Percentiles rank a stretch among this genome's conserved stretches.
Evolutionary conservation across 192 early-diverging fungal species (phyloP).

Genomic region (Linnemannia schmuckeri): DNA sequence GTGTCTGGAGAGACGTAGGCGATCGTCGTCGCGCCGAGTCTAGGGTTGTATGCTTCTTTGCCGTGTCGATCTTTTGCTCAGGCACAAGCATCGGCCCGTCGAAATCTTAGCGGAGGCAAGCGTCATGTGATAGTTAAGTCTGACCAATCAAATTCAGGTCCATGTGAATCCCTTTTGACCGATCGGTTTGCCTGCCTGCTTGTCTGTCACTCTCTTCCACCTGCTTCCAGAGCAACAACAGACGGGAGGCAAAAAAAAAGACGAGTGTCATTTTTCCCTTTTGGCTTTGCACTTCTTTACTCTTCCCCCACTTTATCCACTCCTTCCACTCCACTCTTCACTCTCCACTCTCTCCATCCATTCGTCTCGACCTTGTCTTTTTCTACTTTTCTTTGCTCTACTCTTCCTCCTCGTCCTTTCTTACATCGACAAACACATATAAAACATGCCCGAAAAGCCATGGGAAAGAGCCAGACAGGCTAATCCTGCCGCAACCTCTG

Average conservation of each 20-base stretch:
- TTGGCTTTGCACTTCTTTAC: not conserved
- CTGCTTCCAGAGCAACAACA: not conserved
- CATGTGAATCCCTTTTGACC: not conserved
- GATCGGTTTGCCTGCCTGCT: not conserved
- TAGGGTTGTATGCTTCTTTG: too few relatives aligned
- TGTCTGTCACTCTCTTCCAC: not conserved
- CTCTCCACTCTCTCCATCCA: not conserved
- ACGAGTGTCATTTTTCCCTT: not conserved
- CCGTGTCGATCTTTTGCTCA: not conserved
- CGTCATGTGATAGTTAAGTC: not conserved
- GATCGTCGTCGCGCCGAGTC: not conserved
- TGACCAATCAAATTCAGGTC: not conserved
- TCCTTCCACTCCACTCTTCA: not conserved
- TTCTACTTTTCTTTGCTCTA: not conserved
- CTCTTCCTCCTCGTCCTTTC: constrained; percentile 23
- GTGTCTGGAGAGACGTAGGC: not conserved
- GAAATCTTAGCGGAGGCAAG: not conserved
- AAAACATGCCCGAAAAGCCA: constrained; percentile 64
- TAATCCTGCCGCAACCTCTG: constrained; percentile 44
- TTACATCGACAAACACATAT: constrained; percentile 67
- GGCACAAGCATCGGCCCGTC: not conserved
- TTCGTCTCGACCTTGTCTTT: not conserved
- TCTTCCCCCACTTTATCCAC: not conserved
- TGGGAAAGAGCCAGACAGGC: constrained; percentile 76
- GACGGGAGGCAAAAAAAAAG: not conserved